These are phyloP conservation scores for Podospora bellae-mahoneyi DNA, from an alignment of 495 filamentous ascomycete species.

Conservation along the genomic window DNA sequence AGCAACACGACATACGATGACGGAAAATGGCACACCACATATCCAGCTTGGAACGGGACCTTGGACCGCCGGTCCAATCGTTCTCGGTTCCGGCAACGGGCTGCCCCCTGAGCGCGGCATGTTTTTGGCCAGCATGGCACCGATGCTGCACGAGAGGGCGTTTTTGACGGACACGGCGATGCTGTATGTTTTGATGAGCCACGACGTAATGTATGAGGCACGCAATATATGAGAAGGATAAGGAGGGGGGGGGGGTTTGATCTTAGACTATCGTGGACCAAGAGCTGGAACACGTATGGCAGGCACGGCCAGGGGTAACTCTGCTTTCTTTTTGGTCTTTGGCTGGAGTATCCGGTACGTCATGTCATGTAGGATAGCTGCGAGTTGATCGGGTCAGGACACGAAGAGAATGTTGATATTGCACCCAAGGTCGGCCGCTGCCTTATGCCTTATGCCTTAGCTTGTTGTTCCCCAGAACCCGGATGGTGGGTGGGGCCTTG, in stretches of 20 bases:
- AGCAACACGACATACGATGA: constrained; percentile 29
- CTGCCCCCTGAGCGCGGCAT: not conserved
- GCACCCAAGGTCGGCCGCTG: not conserved
- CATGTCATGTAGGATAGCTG: not conserved
- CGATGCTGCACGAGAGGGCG: not conserved
- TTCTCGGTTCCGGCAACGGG: constrained; percentile 6
- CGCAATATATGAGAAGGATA: no score
- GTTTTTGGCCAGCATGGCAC: not conserved
- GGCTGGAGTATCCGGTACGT: not conserved
- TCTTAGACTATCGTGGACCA: constrained; percentile 23
- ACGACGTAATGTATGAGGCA: not conserved
- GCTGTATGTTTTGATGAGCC: not conserved
- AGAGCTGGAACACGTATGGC: constrained; percentile 30
- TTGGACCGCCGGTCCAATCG: constrained; percentile 18
- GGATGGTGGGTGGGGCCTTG: not conserved
- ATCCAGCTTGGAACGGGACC: constrained; percentile 41
- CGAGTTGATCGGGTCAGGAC: not conserved
- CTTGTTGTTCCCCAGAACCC: not conserved
- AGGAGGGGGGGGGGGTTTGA: not conserved
- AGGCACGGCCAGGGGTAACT: not conserved
- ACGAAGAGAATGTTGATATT: constrained; percentile 3
- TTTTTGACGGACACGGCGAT: not conserved
- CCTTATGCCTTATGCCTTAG: not conserved
- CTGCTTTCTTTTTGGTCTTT: not conserved
- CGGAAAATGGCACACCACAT: constrained; percentile 41